Percentiles rank a stretch among this genome's conserved stretches.
phyloP scores from a whole-genome alignment of 1,139 yeast species.

The Candida tetrigidarum region DNA sequence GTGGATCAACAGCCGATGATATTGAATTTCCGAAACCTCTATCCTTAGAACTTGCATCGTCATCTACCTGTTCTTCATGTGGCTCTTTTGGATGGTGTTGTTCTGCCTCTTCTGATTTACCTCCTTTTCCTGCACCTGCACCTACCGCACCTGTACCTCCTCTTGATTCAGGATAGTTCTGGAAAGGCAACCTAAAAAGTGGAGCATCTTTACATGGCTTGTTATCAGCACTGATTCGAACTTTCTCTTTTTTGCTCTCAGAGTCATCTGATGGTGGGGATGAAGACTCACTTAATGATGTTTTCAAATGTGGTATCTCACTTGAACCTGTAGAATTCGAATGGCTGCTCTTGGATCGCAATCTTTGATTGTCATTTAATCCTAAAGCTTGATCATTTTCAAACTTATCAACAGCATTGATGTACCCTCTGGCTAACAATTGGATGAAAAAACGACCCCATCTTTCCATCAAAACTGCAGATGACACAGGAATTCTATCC shows the following conservation, averaged over 20 bases:
- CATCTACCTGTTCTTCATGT: too few relatives aligned
- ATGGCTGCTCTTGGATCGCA: conserved; percentile 16
- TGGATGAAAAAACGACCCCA: conserved; percentile 77
- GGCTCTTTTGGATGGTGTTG: too few relatives aligned
- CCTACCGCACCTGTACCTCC: too few relatives aligned
- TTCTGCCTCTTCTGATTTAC: too few relatives aligned
- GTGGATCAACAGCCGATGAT: conserved; percentile 29
- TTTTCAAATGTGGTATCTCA: conserved; percentile 16
- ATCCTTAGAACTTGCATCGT: conserved; percentile 11
- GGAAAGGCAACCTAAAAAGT: conserved; percentile 68
- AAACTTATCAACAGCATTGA: conserved; percentile 55
- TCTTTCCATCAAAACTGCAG: conserved; percentile 62
- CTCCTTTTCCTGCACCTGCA: too few relatives aligned
- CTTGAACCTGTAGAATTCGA: conserved; percentile 12
- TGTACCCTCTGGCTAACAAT: conserved; percentile 64
- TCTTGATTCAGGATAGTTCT: conserved; percentile 33
- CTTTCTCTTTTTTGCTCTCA: conserved; percentile 15
- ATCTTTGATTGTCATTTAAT: conserved; percentile 13
- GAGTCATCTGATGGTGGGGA: conserved; percentile 17
- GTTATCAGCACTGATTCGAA: conserved; percentile 10
- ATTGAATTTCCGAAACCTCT: conserved; percentile 18
- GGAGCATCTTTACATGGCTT: conserved; percentile 41
- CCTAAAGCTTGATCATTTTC: conserved; percentile 36
- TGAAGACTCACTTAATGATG: conserved; percentile 19
- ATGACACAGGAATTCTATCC: conserved; percentile 63